Conservation (phyloP, 805 yeast genomes). For the Candida verbasci region DNA sequence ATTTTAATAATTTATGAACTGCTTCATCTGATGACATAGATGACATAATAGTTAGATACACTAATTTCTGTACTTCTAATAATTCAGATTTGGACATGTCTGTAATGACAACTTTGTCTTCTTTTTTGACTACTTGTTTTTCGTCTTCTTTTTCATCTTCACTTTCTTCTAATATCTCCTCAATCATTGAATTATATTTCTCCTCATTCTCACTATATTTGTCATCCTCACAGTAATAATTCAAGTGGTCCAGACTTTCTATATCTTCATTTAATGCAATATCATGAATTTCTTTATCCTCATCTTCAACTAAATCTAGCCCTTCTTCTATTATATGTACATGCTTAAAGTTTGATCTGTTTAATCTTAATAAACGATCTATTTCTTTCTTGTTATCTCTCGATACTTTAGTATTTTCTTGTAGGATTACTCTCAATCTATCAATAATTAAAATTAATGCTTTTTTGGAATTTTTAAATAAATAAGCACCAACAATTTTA, state of each 20-base stretch:
- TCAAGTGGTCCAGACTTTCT: conserved; percentile 42
- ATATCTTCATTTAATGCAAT: conserved; percentile 49
- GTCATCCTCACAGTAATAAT: conserved; percentile 48
- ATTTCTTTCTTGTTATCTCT: conserved; percentile 42
- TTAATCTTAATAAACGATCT: conserved; percentile 47
- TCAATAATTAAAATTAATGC: conserved; percentile 54
- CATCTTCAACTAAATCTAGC: conserved; percentile 61
- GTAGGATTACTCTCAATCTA: conserved; percentile 55
- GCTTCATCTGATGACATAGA: conserved; percentile 92
- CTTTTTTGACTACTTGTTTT: conserved; percentile 8
- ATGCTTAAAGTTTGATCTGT: conserved; percentile 40
- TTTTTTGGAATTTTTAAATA: conserved; percentile 38
- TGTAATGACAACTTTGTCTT: conserved; percentile 25
- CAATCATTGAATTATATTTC: conserved; percentile 38
- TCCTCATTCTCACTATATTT: conserved; percentile 48
- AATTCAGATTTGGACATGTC: conserved; percentile 70
- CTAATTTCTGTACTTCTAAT: conserved; percentile 64
- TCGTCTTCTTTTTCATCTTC: conserved; percentile 14
- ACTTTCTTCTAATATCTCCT: conserved; percentile 44
- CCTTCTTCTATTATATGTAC: conserved; percentile 38
- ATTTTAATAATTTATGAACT: conserved; percentile 71
- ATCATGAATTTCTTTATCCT: conserved; percentile 54
- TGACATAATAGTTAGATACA: conserved; percentile 82
- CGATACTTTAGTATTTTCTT: conserved; percentile 36
- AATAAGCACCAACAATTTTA: conserved; percentile 46